These are phyloP conservation scores for Rhodomyrtus tomentosa DNA, from an alignment of 345 rosid species.

Conservation along the genomic window DNA sequence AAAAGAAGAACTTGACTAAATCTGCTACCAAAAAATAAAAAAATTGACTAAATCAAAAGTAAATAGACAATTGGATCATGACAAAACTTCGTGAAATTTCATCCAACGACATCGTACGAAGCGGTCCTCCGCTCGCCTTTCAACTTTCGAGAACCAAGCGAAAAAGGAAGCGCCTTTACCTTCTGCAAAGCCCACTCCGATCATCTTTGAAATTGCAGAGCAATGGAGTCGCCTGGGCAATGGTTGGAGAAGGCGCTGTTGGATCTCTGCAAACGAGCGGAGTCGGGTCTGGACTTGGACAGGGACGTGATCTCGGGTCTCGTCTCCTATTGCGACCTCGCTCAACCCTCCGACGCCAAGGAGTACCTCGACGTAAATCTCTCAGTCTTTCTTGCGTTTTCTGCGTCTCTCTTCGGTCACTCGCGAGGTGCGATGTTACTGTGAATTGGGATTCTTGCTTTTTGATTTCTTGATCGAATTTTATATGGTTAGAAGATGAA, in stretches of 20 bases:
- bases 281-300: conserved; percentile 70
- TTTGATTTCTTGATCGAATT: background rate
- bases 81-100: background rate
- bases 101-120: background rate
- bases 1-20: background rate
- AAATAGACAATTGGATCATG: background rate
- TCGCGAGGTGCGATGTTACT: background rate
- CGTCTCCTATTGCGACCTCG: conserved; percentile 85
- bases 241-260: conserved; percentile 73
- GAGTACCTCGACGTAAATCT: conserved; percentile 79
- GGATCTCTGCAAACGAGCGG: conserved; percentile 49
- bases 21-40: too few relatives aligned
- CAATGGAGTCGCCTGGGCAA: conserved; percentile 57
- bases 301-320: conserved; percentile 63
- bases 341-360: conserved; percentile 87
- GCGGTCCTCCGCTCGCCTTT: background rate
- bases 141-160: background rate
- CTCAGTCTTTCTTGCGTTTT: background rate
- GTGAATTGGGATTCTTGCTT: background rate
- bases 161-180: background rate
- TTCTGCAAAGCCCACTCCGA: background rate
- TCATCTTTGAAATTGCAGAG: background rate
- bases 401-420: background rate
- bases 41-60: background rate
- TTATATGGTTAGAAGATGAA: background rate